phyloP scores from a whole-genome alignment of 495 filamentous ascomycete species.

The Neurospora sp. region DNA sequence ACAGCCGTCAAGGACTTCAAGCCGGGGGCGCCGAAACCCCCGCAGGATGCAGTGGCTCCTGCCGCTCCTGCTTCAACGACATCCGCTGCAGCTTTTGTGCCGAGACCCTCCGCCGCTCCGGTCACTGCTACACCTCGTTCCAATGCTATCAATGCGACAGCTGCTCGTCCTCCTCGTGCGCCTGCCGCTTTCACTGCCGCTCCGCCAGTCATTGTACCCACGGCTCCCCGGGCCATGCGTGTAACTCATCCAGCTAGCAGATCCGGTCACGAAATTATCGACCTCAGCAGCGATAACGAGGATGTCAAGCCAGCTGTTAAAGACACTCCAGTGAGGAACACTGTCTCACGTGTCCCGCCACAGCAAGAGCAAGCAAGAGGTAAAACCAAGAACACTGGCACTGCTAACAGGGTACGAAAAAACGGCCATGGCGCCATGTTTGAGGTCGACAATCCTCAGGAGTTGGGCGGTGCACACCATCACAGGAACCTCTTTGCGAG shows the following conservation, averaged over 20 bases:
- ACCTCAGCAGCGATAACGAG: background rate
- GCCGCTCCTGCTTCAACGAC: too few relatives aligned
- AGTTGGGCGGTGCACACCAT: background rate
- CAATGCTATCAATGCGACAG: too few relatives aligned
- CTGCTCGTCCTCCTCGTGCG: too few relatives aligned
- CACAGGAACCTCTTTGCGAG: background rate
- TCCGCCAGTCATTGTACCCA: too few relatives aligned
- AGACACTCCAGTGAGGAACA: background rate
- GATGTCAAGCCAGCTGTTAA: background rate
- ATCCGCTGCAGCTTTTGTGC: too few relatives aligned
- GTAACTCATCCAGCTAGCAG: too few relatives aligned
- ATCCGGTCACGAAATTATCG: background rate
- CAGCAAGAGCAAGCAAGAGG: background rate
- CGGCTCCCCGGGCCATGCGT: too few relatives aligned
- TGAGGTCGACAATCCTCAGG: background rate
- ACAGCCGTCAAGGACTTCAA: background rate
- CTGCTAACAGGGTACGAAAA: background rate
- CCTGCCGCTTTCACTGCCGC: too few relatives aligned
- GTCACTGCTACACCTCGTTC: too few relatives aligned
- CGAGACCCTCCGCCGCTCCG: too few relatives aligned
- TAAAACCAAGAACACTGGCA: background rate
- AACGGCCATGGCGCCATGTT: background rate
- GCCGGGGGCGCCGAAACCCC: too few relatives aligned
- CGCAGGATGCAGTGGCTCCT: too few relatives aligned
- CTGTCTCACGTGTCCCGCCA: background rate